A percentile compares a stretch with the other conserved stretches of the same genome.
These are phyloP conservation scores for Solidago caesia DNA, from an alignment of 129 eudicot species.

Conservation along the genomic window DNA sequence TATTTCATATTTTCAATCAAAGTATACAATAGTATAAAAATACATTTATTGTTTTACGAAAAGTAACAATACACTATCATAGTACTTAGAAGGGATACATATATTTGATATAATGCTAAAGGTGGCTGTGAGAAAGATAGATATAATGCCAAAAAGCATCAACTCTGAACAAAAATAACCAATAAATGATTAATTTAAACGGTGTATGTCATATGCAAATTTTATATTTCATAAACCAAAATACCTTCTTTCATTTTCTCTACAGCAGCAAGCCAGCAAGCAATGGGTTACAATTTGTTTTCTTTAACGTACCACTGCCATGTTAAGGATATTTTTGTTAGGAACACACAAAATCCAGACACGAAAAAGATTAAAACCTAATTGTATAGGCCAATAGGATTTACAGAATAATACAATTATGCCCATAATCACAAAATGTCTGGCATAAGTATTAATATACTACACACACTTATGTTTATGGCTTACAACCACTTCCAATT, in stretches of 20 bases:
- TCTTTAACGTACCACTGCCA: constrained; percentile 87
- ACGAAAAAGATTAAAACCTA: background rate
- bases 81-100: constrained; percentile 81
- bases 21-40: too few relatives aligned
- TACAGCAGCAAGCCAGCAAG: constrained; percentile 88
- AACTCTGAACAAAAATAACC: constrained; percentile 57
- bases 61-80: constrained; percentile 63
- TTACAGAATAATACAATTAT: constrained; percentile 3
- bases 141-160: constrained; percentile 99
- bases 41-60: too few relatives aligned
- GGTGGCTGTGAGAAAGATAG: constrained; percentile 92
- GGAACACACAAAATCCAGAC: background rate
- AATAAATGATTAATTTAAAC: constrained; percentile 18
- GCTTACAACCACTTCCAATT: background rate
- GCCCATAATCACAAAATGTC: background rate
- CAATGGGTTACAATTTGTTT: constrained; percentile 87
- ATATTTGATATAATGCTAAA: constrained; percentile 85
- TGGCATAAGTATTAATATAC: background rate
- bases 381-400: background rate
- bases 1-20: too few relatives aligned
- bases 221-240: background rate
- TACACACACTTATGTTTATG: background rate
- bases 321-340: constrained; percentile 16
- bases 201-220: background rate
- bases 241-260: constrained; percentile 99